Evolutionary conservation across 2,329 filamentous ascomycete species (phyloP), one percentile per base, ranked within the genome.

Genomic region (Aspergillus flavus): DNA sequence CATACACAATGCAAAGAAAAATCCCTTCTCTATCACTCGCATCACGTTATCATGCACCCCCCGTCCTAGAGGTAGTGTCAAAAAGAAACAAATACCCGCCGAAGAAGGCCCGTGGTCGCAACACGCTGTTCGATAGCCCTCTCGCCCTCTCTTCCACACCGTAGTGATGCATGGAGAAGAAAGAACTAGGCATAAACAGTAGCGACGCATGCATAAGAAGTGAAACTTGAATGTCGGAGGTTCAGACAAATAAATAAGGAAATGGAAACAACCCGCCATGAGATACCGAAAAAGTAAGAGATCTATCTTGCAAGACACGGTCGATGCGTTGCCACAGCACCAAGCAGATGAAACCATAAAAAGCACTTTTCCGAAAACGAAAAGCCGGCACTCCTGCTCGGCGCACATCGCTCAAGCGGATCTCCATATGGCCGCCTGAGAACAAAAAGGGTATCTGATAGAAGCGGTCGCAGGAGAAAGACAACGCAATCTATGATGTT

Each of bases 401-500:
- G 76, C 75, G 69, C 69, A 72, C 72, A 71, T 75, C 74, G 71
- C 72, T 74, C 75, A 77, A 77, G 73, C 74, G 69, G 74, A 67
- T 72, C 73, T 74, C 75, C 74, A 66, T 69, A 69, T 67, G 72
- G 68, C 78, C 74, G 75, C 73, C 77, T 76, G 77, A 81, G 75
- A 80, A 73, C 72, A 75, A 73, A 71, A 73, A 73, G 79, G 79
- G 80, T 82, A 82, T 82, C 79, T 80, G 79, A 76, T 73, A 72
- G 74, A 79, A 80, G 75, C 77, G 76, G 77, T 78, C 73, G 73
- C 69, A 76, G 73, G 72, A 73, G 71, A 75, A 76, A 78, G 74
- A 76, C 78, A 83, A 82, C 81, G 81, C 81, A 81, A 78, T 83
- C 81, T 83, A 83, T 83, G 77, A 80, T 81, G 76, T 78, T 77